These are phyloP conservation scores for Tricladium varicosporioides DNA, from an alignment of 2,329 filamentous ascomycete genomes.

Conservation along the genomic window DNA sequence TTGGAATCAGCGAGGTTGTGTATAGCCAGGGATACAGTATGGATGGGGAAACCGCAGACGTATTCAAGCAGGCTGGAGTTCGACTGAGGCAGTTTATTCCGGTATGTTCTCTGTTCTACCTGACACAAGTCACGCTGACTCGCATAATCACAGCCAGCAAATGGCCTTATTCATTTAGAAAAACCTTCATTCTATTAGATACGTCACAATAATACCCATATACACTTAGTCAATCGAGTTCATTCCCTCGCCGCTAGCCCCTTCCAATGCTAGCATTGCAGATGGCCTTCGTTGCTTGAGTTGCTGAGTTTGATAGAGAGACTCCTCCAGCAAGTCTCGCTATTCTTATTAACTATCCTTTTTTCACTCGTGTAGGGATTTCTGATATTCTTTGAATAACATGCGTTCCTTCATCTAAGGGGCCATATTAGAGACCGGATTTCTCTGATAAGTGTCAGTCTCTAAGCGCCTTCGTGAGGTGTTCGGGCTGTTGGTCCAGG, in stretches of 20 bases:
- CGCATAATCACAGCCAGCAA: conserved; percentile 49
- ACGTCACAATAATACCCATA: conserved; percentile 3
- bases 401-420: no score
- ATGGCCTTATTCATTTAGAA: conserved; percentile 63
- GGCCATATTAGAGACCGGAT: no score
- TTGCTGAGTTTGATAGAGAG: no score
- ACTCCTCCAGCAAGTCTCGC: no score
- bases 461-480: no score
- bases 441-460: no score
- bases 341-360: no score
- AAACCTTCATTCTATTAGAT: conserved; percentile 32
- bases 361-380: no score
- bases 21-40: conserved; percentile 94
- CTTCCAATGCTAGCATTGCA: not conserved
- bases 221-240: not conserved
- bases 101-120: conserved; percentile 48
- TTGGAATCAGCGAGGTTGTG: conserved; percentile 93
- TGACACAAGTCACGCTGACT: conserved; percentile 18
- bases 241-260: not conserved
- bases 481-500: no score
- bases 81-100: conserved; percentile 83
- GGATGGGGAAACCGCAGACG: conserved; percentile 77
- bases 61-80: conserved; percentile 83
- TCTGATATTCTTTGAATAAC: no score
- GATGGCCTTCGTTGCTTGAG: no score